Evolutionary conservation across 352 stramenopile genomes (phyloP).

Genomic region (Phytophthora parvispora): DNA sequence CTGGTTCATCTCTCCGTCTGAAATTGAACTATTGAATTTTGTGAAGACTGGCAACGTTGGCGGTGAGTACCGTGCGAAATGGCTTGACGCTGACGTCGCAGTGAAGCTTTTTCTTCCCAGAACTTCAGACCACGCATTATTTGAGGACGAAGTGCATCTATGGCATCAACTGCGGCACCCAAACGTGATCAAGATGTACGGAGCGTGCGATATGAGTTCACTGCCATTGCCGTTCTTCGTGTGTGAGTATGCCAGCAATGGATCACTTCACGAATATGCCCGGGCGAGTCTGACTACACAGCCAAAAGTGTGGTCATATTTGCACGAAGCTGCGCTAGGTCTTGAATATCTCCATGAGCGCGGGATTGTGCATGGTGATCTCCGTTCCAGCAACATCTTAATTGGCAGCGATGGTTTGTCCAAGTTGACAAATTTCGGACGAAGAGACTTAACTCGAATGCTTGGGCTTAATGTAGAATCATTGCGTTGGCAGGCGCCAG

Average conservation of each 20-base stretch:
- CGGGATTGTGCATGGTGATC: slow-evolving; percentile 21
- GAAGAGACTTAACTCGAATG: background rate
- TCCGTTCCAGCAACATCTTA: slow-evolving; percentile 37
- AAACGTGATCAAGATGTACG: slow-evolving; percentile 21
- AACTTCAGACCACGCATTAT: background rate
- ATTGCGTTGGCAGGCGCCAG: slow-evolving; percentile 11
- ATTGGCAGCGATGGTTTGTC: slow-evolving; percentile 19
- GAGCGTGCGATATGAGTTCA: background rate
- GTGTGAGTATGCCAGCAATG: slow-evolving; percentile 6
- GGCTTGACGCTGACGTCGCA: background rate
- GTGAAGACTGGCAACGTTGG: background rate
- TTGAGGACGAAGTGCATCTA: background rate
- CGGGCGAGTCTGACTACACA: background rate
- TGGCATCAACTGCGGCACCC: slow-evolving; percentile 7
- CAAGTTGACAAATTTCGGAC: slow-evolving; percentile 38
- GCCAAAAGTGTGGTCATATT: slow-evolving; percentile 1
- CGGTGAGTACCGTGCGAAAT: background rate
- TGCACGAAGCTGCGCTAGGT: slow-evolving; percentile 5
- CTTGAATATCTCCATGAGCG: slow-evolving; percentile 12
- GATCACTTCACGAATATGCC: background rate
- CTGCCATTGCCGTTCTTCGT: slow-evolving; percentile 13
- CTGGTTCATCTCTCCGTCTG: background rate
- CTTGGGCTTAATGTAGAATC: background rate
- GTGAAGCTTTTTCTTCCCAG: background rate
- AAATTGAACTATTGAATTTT: background rate